Evolutionary conservation across 1,284 basidiomycete genomes (phyloP).

Genomic region (Coniferiporia sulphurascens): DNA sequence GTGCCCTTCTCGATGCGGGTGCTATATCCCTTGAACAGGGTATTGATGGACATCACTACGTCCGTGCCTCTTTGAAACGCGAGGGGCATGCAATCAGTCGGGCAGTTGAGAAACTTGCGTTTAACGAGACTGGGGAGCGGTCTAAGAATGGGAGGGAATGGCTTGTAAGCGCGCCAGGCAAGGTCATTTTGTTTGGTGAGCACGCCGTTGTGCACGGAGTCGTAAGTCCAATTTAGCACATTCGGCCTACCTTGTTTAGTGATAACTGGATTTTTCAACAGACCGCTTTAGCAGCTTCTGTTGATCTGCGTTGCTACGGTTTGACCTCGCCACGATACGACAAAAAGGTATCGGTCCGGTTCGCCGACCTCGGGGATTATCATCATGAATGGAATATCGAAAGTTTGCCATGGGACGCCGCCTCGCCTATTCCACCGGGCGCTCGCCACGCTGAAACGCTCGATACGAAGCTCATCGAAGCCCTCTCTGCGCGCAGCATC

Average conservation of each 20-base stretch:
- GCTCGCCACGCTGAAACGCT: slow-evolving; percentile 61
- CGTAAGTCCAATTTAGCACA: slow-evolving; percentile 46
- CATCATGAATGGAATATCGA: slow-evolving; percentile 79
- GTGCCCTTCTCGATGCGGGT: slow-evolving; percentile 87
- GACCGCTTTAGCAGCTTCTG: slow-evolving; percentile 93
- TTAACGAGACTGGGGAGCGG: slow-evolving; percentile 28
- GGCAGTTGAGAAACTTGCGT: slow-evolving; percentile 65
- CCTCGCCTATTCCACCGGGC: slow-evolving; percentile 48
- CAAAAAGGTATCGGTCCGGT: slow-evolving; percentile 70
- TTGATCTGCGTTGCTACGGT: slow-evolving; percentile 94
- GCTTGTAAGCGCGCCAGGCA: slow-evolving; percentile 94
- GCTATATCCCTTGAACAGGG: slow-evolving; percentile 63
- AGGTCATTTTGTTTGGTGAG: slow-evolving; percentile 98
- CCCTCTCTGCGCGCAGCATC: slow-evolving; percentile 54
- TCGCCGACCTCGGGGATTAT: slow-evolving; percentile 79
- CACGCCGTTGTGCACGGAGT: slow-evolving; percentile 99
- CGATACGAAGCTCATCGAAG: slow-evolving; percentile 66
- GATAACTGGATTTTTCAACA: slow-evolving; percentile 28
- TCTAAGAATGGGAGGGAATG: slow-evolving; percentile 54
- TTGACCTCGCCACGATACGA: slow-evolving; percentile 74
- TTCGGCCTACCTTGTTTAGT: not conserved
- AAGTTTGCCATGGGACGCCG: slow-evolving; percentile 82
- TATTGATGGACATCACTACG: slow-evolving; percentile 38
- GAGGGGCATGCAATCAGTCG: slow-evolving; percentile 44
- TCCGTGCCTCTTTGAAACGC: slow-evolving; percentile 39